Conservation (phyloP, 2,329 filamentous ascomycete genomes). For the Lasiodiplodia sp. region DNA sequence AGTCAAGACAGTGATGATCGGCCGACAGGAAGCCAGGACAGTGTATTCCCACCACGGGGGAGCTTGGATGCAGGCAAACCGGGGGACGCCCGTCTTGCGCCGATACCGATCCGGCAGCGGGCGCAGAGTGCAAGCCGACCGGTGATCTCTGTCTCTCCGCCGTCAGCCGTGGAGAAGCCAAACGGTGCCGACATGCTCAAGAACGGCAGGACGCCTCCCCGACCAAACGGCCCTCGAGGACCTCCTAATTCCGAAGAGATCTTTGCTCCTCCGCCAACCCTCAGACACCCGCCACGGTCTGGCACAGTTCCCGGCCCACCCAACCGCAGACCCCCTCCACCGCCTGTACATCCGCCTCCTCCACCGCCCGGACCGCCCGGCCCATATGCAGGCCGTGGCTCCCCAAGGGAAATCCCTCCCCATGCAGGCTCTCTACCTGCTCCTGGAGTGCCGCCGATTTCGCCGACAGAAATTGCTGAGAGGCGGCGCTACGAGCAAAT, state of each 20-base stretch:
- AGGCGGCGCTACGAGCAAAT: conserved; percentile 46
- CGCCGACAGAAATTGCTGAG: conserved; percentile 37
- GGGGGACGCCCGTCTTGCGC: conserved; percentile 10
- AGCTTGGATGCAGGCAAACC: not conserved
- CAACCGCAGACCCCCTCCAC: conserved; percentile 23
- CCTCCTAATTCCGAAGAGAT: conserved; percentile 17
- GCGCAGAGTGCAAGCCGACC: conserved; percentile 19
- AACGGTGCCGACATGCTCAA: conserved; percentile 1
- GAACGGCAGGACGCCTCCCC: not conserved
- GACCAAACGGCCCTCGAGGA: not conserved
- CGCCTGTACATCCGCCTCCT: conserved; percentile 11
- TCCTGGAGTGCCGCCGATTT: conserved; percentile 31
- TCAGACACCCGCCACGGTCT: conserved; percentile 8
- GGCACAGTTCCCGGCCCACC: conserved; percentile 6
- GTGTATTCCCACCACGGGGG: not conserved
- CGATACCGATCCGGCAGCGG: conserved; percentile 24
- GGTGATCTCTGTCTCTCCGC: conserved; percentile 27
- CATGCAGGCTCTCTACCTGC: conserved; percentile 4
- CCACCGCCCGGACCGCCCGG: conserved; percentile 14
- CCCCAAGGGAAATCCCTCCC: conserved; percentile 2
- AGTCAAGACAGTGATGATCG: conserved; percentile 23
- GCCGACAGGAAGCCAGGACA: conserved; percentile 12
- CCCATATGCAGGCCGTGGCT: conserved; percentile 16
- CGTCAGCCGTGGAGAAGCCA: conserved; percentile 1
- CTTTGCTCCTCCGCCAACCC: conserved; percentile 15